A percentile compares a stretch with the other conserved stretches of the same genome.
Evolutionary conservation across 2,329 filamentous ascomycete genomes (phyloP).

Genomic region (Orbilia quercus): DNA sequence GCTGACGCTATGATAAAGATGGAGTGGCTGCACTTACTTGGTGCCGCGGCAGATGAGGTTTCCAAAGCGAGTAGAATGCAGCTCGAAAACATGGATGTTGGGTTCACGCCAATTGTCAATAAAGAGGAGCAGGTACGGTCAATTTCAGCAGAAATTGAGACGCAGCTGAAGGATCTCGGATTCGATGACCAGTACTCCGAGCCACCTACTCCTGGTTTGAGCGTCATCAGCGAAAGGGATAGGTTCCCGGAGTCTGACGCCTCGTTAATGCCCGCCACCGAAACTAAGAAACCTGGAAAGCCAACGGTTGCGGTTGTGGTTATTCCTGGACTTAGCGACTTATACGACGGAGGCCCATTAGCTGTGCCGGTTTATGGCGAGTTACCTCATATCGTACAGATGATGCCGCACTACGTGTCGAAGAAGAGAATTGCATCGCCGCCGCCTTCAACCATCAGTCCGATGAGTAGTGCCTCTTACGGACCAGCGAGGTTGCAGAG

Average conservation of each 20-base stretch:
- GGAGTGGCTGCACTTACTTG: slow-evolving; percentile 54
- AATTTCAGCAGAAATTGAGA: slow-evolving; percentile 49
- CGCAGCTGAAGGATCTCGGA: slow-evolving; percentile 43
- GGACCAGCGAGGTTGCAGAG: slow-evolving; percentile 42
- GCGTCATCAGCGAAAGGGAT: slow-evolving; percentile 45
- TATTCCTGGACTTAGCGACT: slow-evolving; percentile 47
- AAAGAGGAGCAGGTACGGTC: slow-evolving; percentile 21
- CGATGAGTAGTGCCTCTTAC: slow-evolving; percentile 55
- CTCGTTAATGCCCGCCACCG: slow-evolving; percentile 38
- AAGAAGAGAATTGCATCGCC: slow-evolving; percentile 52
- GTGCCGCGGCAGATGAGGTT: slow-evolving; percentile 49
- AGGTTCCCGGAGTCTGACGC: slow-evolving; percentile 46
- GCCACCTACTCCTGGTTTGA: slow-evolving; percentile 52
- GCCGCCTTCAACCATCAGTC: slow-evolving; percentile 54
- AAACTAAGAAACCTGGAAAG: slow-evolving; percentile 46
- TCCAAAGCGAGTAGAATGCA: slow-evolving; percentile 51
- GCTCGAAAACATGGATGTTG: slow-evolving; percentile 19
- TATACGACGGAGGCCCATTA: slow-evolving; percentile 48
- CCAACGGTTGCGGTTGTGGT: slow-evolving; percentile 51
- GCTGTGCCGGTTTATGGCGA: slow-evolving; percentile 51
- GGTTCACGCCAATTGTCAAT: slow-evolving; percentile 20
- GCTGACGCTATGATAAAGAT: slow-evolving; percentile 51
- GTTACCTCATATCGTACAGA: slow-evolving; percentile 49
- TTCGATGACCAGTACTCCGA: slow-evolving; percentile 52
- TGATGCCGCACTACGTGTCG: slow-evolving; percentile 53